Base-by-base conservation (phyloP, 2,329 filamentous ascomycete genomes). In the Chaetomium olivaceum region DNA sequence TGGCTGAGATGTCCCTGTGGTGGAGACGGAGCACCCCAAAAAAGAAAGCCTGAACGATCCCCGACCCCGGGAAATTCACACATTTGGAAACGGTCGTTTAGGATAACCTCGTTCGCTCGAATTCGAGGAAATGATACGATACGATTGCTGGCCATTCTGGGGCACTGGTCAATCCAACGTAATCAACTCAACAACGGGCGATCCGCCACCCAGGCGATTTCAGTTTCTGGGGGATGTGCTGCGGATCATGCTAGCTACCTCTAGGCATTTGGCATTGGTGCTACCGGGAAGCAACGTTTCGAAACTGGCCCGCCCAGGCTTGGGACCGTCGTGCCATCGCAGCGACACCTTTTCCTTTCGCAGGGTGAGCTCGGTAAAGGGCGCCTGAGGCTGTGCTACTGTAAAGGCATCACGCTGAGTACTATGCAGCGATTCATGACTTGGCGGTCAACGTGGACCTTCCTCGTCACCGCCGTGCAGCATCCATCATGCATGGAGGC, bases 201-300 rank as follows among this genome's bases (percentile, higher is more conserved):
- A 51, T 52, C 39, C 29, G 50, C 61, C 54, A 43, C 7, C 54
- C 54, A 43, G 1, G 33, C 16, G 36, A 54, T 43, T 55, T 46
- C 23, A 48, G 19, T 46, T 57, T 57, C 21, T 62, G 27, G 52
- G n/a, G 29, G 57, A 60, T 60, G 50, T 36, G 48, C 50, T 60
- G 62, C 36, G 57, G 29, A 55, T 64, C 57, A 54, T 58, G 39
- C 61, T 36, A n/a, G n/a, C n/a, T n/a, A n/a, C n/a, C n/a, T n/a
- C n/a, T n/a, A 11, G 11, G 23, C 21, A 33, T 27, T 25, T 62
- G 58, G 58, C 25, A 21, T 43, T 27, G 6, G 21, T n/a, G 48
- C 27, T 27, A 25, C 36, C 36, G 11, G 23, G 43, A 27, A 16
- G 39, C 52, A 36, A 14, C 36, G 61, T 63, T 58, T 58, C 56